These are phyloP conservation scores for Xylariales sp. DNA, from an alignment of 2,329 filamentous ascomycete species.

Conservation along the genomic window DNA sequence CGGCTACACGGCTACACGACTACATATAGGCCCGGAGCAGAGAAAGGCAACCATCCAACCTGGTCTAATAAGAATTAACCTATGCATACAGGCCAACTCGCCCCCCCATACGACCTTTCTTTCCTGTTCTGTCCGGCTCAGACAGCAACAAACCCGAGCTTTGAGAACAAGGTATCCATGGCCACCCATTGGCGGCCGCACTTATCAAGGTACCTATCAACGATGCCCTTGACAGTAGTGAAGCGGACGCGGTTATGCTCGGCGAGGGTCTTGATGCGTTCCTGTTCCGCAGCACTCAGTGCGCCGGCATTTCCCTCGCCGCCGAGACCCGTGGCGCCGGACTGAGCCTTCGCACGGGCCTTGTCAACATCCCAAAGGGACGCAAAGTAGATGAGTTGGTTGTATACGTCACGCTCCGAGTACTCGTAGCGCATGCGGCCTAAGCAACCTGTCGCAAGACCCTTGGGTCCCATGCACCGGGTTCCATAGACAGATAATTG, in stretches of 20 bases:
- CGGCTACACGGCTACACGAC: too few relatives aligned
- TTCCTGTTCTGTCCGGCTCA: conserved; percentile 4
- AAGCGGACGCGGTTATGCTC: conserved; percentile 88
- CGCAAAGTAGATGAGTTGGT: conserved; percentile 90
- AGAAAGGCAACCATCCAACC: not conserved
- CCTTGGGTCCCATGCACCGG: conserved; percentile 87
- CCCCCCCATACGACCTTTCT: not conserved
- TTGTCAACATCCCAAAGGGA: conserved; percentile 91
- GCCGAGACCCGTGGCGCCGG: conserved; percentile 56
- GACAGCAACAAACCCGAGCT: conserved; percentile 63
- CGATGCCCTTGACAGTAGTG: conserved; percentile 77
- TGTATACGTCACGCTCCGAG: conserved; percentile 90
- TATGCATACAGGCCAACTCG: conserved; percentile 1
- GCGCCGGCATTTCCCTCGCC: conserved; percentile 49
- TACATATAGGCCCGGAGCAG: too few relatives aligned
- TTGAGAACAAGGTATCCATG: conserved; percentile 88
- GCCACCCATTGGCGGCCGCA: conserved; percentile 93
- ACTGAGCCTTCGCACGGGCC: conserved; percentile 66
- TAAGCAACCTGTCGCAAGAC: conserved; percentile 83
- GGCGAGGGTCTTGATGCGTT: conserved; percentile 76
- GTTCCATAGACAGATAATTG: conserved; percentile 94
- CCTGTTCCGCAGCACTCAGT: conserved; percentile 64
- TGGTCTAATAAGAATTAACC: not conserved
- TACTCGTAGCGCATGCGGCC: conserved; percentile 92
- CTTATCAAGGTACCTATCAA: conserved; percentile 87